Evolutionary conservation across 805 yeast species (phyloP).

Genomic region (Saturnispora diversa): DNA sequence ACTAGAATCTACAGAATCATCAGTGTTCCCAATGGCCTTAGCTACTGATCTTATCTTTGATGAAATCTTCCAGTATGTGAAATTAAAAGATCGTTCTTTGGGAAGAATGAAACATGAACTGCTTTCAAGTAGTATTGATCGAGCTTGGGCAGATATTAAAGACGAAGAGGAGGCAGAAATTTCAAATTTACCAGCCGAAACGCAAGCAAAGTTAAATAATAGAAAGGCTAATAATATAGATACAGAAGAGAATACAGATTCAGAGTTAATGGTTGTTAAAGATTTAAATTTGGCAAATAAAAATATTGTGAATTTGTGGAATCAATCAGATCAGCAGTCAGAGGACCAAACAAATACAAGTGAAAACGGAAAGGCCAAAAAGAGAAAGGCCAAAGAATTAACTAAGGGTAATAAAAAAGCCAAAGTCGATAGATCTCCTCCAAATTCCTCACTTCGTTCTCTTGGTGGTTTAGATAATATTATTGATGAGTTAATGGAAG

Average conservation of each 20-base stretch:
- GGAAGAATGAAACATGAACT: conserved; percentile 59
- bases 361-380: conserved; percentile 18
- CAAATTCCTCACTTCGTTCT: conserved; percentile 57
- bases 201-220: neutral
- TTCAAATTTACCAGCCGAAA: conserved; percentile 24
- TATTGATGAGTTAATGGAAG: conserved; percentile 80
- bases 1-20: conserved; percentile 14
- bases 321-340: conserved; percentile 18
- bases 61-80: conserved; percentile 53
- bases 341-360: conserved; percentile 23
- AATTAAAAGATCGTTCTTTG: conserved; percentile 56
- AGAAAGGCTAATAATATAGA: conserved; percentile 13
- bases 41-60: conserved; percentile 49
- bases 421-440: conserved; percentile 57
- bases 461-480: conserved; percentile 87
- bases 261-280: conserved; percentile 53
- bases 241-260: conserved; percentile 28
- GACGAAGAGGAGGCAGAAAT: conserved; percentile 58
- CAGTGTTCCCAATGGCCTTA: conserved; percentile 38
- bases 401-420: conserved; percentile 20
- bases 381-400: conserved; percentile 39
- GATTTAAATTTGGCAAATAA: conserved; percentile 69
- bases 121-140: conserved; percentile 56
- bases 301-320: conserved; percentile 70
- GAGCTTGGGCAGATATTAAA: conserved; percentile 45